Evolutionary conservation across 2,329 filamentous ascomycete species (phyloP).

Genomic region (Tolypocladium pustulatum): DNA sequence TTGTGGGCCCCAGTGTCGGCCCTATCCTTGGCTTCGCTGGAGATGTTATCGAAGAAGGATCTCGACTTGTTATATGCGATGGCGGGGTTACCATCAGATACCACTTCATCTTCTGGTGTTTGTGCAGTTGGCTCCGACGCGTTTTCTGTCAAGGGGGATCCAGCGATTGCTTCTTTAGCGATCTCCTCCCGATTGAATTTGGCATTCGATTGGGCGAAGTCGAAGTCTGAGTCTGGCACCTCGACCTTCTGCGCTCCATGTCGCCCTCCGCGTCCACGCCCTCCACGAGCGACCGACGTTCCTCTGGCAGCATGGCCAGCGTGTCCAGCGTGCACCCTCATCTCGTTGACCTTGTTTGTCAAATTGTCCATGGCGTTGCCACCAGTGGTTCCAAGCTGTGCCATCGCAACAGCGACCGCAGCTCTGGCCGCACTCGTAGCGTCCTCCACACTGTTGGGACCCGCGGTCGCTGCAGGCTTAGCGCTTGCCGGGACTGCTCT

Average conservation of each 20-base stretch:
- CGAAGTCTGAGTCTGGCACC: conserved; percentile 82
- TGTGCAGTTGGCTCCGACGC: conserved; percentile 28
- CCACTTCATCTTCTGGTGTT: conserved; percentile 22
- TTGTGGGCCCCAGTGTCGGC: conserved; percentile 59
- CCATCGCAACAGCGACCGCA: conserved; percentile 72
- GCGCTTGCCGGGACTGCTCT: conserved; percentile 19
- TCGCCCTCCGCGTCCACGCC: conserved; percentile 37
- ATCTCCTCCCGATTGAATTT: conserved; percentile 43
- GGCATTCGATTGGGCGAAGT: conserved; percentile 57
- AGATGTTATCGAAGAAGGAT: conserved; percentile 98
- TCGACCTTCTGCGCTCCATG: conserved; percentile 58
- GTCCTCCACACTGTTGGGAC: conserved; percentile 40
- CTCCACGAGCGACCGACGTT: conserved; percentile 37
- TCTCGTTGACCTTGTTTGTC: conserved; percentile 65
- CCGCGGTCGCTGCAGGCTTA: conserved; percentile 25
- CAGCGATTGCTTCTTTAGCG: conserved; percentile 78
- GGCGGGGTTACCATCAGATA: conserved; percentile 31
- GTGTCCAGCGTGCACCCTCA: conserved; percentile 56
- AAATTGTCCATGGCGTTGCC: conserved; percentile 56
- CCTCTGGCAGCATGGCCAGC: conserved; percentile 45
- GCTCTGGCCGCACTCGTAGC: conserved; percentile 66
- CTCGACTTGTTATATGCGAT: conserved; percentile 71
- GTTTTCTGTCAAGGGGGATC: conserved; percentile 54
- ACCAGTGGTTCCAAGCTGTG: conserved; percentile 45
- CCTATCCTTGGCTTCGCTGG: conserved; percentile 83